Conservation (phyloP, 2,329 filamentous ascomycete genomes). For the Thyridium curvatum region DNA sequence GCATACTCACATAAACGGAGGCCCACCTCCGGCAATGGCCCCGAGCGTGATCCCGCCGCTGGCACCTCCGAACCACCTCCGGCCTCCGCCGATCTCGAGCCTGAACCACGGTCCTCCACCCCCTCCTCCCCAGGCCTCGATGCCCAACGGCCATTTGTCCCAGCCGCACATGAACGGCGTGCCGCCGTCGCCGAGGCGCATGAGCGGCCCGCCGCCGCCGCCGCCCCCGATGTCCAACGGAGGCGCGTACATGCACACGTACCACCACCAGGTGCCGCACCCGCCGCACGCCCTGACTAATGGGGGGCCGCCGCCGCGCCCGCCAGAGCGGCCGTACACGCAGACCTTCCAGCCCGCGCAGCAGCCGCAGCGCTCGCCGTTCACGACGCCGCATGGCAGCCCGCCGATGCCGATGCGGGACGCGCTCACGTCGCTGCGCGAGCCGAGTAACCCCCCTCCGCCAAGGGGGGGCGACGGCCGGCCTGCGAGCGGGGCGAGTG, state of each 20-base stretch:
- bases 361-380: constrained; percentile 20
- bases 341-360: constrained; percentile 19
- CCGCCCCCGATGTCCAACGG: constrained; percentile 19
- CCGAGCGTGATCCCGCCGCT: constrained; percentile 14
- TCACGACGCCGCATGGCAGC: constrained; percentile 36
- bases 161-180: constrained; percentile 36
- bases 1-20: constrained; percentile 40
- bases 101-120: constrained; percentile 33
- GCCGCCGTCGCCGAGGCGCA: constrained; percentile 41
- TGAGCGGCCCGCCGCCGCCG: constrained; percentile 33
- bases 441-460: constrained; percentile 19
- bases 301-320: constrained; percentile 30
- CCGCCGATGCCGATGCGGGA: constrained; percentile 38
- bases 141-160: constrained; percentile 34
- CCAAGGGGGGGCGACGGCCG: constrained; percentile 30
- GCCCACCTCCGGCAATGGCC: constrained; percentile 16
- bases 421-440: constrained; percentile 22
- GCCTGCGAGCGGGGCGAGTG: constrained; percentile 61
- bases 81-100: constrained; percentile 39
- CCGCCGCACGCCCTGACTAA: constrained; percentile 28
- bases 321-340: constrained; percentile 37
- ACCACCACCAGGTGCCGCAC: constrained; percentile 23
- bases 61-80: constrained; percentile 28
- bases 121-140: constrained; percentile 24
- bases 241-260: constrained; percentile 21